A percentile compares a stretch with the other conserved stretches of the same genome.
phyloP scores from a whole-genome alignment of 1,139 yeast species.

The Meyerozyma carpophila region DNA sequence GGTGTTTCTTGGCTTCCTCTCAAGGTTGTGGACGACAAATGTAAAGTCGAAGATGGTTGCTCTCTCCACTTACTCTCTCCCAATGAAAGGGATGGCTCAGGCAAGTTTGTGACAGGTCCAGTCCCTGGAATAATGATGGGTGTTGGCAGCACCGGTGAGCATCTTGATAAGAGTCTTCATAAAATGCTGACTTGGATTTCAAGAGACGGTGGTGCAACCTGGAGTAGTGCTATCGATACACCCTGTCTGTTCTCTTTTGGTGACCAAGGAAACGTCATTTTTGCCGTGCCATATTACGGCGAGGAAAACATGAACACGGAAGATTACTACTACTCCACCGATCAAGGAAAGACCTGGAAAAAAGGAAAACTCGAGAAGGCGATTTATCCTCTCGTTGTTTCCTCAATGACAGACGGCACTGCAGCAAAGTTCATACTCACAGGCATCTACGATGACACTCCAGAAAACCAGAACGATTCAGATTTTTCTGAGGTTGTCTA shows the following conservation, averaged over 20 bases:
- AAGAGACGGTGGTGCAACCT: slow-evolving; percentile 71
- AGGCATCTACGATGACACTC: slow-evolving; percentile 33
- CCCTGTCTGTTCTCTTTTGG: slow-evolving; percentile 64
- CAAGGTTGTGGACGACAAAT: slow-evolving; percentile 40
- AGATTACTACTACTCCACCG: slow-evolving; percentile 55
- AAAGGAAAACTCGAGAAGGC: slow-evolving; percentile 43
- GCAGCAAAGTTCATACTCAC: slow-evolving; percentile 54
- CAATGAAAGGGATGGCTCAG: slow-evolving; percentile 49
- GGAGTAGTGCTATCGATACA: slow-evolving; percentile 54
- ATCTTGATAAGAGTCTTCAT: slow-evolving; percentile 15
- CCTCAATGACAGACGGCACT: slow-evolving; percentile 73
- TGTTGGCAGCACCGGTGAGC: slow-evolving; percentile 48
- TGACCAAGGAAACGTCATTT: slow-evolving; percentile 72
- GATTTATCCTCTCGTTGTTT: slow-evolving; percentile 40
- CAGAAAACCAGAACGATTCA: slow-evolving; percentile 9
- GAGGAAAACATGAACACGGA: slow-evolving; percentile 11
- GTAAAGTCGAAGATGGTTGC: slow-evolving; percentile 44
- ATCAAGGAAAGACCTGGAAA: slow-evolving; percentile 70
- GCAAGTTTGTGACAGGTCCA: slow-evolving; percentile 54
- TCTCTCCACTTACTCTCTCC: slow-evolving; percentile 52
- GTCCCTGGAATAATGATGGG: slow-evolving; percentile 72
- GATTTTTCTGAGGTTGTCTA: slow-evolving; percentile 22
- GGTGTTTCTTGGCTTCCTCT: slow-evolving; percentile 60
- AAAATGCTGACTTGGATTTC: slow-evolving; percentile 55
- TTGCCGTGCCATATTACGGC: slow-evolving; percentile 49